phyloP scores from a whole-genome alignment of 345 rosid genomes.

The Acer yangbiense region DNA sequence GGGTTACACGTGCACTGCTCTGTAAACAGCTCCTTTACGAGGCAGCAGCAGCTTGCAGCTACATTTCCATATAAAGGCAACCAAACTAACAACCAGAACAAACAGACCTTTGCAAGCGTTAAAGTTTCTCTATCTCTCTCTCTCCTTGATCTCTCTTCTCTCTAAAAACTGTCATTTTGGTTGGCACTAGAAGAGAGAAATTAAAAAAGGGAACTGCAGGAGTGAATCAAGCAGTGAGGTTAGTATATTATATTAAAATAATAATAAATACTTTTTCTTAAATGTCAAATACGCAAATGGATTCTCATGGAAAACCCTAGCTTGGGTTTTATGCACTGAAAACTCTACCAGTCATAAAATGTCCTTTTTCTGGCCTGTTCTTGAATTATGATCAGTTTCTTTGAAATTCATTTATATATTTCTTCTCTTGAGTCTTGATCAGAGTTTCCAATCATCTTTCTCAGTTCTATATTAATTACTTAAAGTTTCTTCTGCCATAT shows the following conservation, averaged over 20 bases:
- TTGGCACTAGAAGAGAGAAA: constrained; percentile 18
- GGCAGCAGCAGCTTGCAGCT: constrained; percentile 40
- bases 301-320: constrained; percentile 12
- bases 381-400: background rate
- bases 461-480: background rate
- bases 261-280: constrained; percentile 14
- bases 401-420: background rate
- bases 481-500: background rate
- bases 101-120: constrained; percentile 24
- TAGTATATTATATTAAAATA: constrained; percentile 11
- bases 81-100: constrained; percentile 19
- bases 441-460: constrained; percentile 1
- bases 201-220: background rate
- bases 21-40: constrained; percentile 61
- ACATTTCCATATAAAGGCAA: constrained; percentile 30
- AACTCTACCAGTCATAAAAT: background rate
- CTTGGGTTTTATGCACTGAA: constrained; percentile 7
- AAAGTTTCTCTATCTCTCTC: background rate
- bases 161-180: constrained; percentile 23
- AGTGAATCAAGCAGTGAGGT: constrained; percentile 25
- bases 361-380: background rate
- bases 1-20: constrained; percentile 62
- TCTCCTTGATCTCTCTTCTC: background rate
- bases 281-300: background rate
- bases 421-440: constrained; percentile 10